Base-by-base conservation (phyloP, 352 stramenopile species). In the Elongisporangium undulatum region DNA sequence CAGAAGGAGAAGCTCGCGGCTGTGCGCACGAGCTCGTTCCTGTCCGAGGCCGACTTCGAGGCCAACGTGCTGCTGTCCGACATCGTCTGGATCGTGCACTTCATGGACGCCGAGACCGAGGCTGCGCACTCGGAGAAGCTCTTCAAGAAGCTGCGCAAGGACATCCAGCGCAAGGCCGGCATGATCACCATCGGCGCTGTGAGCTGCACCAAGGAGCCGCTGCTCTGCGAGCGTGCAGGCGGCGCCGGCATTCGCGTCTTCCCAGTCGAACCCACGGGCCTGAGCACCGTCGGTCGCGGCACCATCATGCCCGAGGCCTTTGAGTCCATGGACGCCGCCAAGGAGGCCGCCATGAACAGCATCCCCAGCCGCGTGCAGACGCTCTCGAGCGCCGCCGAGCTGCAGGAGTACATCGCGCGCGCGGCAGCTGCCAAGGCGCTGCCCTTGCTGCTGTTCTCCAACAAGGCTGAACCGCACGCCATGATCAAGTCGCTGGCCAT, bases 41-140 rank as follows among this genome's bases (percentile, higher is more conserved):
- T 90, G 12, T 72, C 66, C 0, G 60, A 62, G 8, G 62, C 58
- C 2, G 72, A 80, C 19, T 89, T 94, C 50, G 76, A 90, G 21
- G 54, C 70, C 19, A 63, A 79, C 19, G 69, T 93, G 4, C 21
- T 79, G 19, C 58, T 66, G 12, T 84, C 80, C 9, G 72, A 78
- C 26, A 67, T 88, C 52, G 62, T 79, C 5, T 92, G 83, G 80
- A 81, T 92, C 51, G 64, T 92, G 24, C 72, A 75, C 16, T 87
- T 92, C 39, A 72, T 82, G 65, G 61, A 77, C 50, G 54, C 50
- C 0, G 65, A 77, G 50, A 61, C 71, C 9, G 76, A 85, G 53
- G 64, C 65, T 0, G 38, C 52, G 21, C 48, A 77, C 8, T 61
- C 61, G 0, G 68, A 82, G 34, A 66, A 77, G 19, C 48, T 67